These are phyloP conservation scores for Kwoniella sp. DNA, from an alignment of 768 basidiomycete genomes.

Conservation along the genomic window DNA sequence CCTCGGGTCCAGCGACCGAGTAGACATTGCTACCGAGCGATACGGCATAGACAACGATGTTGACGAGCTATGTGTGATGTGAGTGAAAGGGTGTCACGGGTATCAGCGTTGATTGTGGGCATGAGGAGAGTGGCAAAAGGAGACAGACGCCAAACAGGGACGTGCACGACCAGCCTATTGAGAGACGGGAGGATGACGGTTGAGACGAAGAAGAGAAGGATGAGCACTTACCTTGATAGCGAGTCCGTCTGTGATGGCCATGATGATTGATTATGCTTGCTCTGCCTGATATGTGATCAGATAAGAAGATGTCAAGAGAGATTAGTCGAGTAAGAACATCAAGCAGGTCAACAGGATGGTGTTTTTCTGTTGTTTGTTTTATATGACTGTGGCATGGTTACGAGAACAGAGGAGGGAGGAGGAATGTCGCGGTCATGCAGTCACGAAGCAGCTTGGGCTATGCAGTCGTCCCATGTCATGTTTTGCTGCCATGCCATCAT, in stretches of 20 bases:
- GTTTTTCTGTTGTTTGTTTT: constrained; percentile 6
- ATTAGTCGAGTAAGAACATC: background rate
- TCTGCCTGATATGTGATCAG: too few relatives aligned
- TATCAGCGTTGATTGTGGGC: too few relatives aligned
- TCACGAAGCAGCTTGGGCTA: background rate
- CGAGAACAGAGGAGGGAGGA: background rate
- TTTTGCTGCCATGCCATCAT: too few relatives aligned
- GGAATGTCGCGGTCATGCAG: constrained; percentile 3
- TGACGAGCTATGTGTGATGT: constrained; percentile 60
- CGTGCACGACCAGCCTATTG: too few relatives aligned
- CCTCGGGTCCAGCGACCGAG: constrained; percentile 72
- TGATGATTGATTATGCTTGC: constrained; percentile 2
- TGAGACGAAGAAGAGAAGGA: background rate
- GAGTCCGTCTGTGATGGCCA: constrained; percentile 71
- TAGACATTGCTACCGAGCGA: constrained; percentile 84
- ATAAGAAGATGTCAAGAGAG: too few relatives aligned
- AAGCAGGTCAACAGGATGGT: background rate
- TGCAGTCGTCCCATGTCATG: background rate
- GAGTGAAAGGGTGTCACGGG: too few relatives aligned
- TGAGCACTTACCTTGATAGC: constrained; percentile 71
- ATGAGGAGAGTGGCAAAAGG: background rate
- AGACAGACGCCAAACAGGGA: too few relatives aligned
- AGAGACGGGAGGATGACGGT: too few relatives aligned
- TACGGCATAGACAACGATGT: constrained; percentile 77
- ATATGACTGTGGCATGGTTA: background rate